Base-by-base conservation (phyloP, 345 rosid genomes). In the Cardamine chenopodiifolia region DNA sequence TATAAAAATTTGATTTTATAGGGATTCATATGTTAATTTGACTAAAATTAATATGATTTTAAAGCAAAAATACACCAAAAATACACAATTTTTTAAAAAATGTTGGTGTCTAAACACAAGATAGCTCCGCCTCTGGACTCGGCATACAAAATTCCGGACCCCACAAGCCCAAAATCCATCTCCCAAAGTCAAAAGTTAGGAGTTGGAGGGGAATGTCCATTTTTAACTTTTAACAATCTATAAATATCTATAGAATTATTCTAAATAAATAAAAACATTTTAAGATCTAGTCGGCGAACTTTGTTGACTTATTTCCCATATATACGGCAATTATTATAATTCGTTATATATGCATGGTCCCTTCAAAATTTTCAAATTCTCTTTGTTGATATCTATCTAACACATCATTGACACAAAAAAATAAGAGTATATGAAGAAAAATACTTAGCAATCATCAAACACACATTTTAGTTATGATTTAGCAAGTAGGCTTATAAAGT, bases 231-330 rank as follows among this genome's bases (percentile, higher is more conserved):
- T 59, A 35, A 50, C 17, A 66, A 47, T 47, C 59, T n/a, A 4
- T 45, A 22, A 49, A 18, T 40, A 44, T 42, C 4, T 22, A 15
- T 13, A 42, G 17, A 42, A 42, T 0, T 44, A 15, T 44, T 44
- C 3, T 15, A 44, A 44, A 42, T 14, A 5, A 40, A 37, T 15
- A n/a, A n/a, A n/a, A 11, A 11, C 13, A 37, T 6, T 15, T 44
- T 1, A 44, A 4, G 45, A 44, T 44, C 3, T 19, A 14, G 19
- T 65, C 54, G 73, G 78, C 62, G n/a, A 75, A 11, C 62, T 49
- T 26, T 67, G 47, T 74, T 74, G 78, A 74, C 78, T 59, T 35
- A 73, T 17, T 50, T 8, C 58, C 66, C 72, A 57, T 20, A 45
- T 22, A 35, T 12, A 35, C 5, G 28, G 11, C 8, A 52, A 14